Evolutionary conservation across 306 rosid species (phyloP).

Genomic region (Inga leiocalycina): DNA sequence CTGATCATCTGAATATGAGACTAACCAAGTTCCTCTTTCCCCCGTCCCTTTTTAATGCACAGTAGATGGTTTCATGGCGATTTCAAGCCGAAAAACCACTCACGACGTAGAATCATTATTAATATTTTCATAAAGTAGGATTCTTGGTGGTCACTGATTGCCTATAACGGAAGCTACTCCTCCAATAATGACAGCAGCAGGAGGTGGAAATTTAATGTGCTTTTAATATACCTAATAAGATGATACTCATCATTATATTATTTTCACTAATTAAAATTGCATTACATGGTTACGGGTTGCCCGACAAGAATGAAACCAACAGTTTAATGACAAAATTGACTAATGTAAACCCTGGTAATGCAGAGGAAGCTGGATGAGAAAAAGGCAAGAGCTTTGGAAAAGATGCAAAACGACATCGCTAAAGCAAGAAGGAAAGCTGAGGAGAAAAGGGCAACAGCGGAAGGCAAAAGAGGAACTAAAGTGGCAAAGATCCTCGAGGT

Average conservation of each 20-base stretch:
- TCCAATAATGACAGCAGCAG: not conserved
- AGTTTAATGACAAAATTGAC: not conserved
- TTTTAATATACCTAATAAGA: not conserved
- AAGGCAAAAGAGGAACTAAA: conserved; percentile 91
- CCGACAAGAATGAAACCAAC: not conserved
- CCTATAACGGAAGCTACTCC: conserved; percentile 21
- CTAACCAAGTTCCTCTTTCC: not conserved
- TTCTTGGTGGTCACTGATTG: not conserved
- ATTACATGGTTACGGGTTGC: not conserved
- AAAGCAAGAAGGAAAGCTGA: conserved; percentile 86
- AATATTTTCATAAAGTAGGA: not conserved
- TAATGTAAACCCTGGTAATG: conserved; percentile 20
- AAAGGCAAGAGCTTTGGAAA: conserved; percentile 85
- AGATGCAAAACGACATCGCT: conserved; percentile 85
- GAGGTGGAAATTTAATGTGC: not conserved
- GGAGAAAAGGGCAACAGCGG: conserved; percentile 91
- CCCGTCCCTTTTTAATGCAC: not conserved
- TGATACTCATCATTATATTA: not conserved
- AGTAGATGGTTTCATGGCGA: not conserved
- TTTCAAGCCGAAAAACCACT: conserved; percentile 11
- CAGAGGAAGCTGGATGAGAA: conserved; percentile 95
- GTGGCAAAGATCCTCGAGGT: conserved; percentile 78
- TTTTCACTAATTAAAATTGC: not conserved
- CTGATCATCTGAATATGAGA: not conserved
- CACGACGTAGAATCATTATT: not conserved